Base-by-base conservation (phyloP, 306 rosid species). In the Prunus mira region DNA sequence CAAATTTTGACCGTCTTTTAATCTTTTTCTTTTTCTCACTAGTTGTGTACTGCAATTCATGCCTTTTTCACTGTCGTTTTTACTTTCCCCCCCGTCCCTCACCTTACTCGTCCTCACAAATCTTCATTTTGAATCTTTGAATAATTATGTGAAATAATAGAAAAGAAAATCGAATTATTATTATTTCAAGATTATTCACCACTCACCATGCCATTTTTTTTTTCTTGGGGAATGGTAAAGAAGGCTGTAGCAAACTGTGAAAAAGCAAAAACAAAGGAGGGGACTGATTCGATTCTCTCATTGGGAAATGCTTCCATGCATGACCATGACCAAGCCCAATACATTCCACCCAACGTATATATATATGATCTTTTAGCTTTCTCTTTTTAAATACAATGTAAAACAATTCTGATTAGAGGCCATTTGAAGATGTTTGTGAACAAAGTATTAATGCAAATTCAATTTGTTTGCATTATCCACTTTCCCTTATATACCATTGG, bases 301-400 rank as follows among this genome's bases (percentile, higher is more conserved):
- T 91, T 84, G 96, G 93, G 90, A 88, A 90, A 83, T 89, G 97
- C 93, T 91, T 90, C 93, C 96, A 90, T 94, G 96, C 98, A 91
- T 84, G 71, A 82, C 83, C 76, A 69, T 74, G 80, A 80, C 83
- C 71, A 67, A 65, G 57, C 63, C 50, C 30, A 34, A 17, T 63
- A 32, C 65, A 28, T 13, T 58, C 14, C 68, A 43, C 71, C 58
- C 51, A 75, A 75, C 76, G 72, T 80, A 28, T 69, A 72, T 17
- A 15, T 47, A 52, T 52, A 52, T 28, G 3, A 54, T 41, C 60
- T 80, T 83, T 85, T 69, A 57, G 73, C 84, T 88, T 89, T 87
- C 76, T 77, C 81, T 79, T 79, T 81, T 76, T 66, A 34, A 14
- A 57, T 56, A 25, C 2, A 30, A 55, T 57, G 52, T 4, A 38